Base-by-base conservation (phyloP, 73 alveolate species). In the Blepharisma japonicum region DNA sequence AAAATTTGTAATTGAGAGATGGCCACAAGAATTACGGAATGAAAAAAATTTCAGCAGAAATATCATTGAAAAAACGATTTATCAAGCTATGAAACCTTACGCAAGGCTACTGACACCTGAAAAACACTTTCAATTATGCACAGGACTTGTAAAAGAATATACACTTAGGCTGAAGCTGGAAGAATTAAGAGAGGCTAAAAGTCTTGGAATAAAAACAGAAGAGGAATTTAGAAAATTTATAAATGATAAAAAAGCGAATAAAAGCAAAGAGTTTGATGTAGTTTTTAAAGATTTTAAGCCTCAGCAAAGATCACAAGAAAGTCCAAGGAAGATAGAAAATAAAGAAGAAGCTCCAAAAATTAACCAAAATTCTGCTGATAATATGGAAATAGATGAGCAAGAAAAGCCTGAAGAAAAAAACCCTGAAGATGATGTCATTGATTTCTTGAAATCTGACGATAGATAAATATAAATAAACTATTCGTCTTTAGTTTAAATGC, bases 1-100 rank as follows among this genome's bases (percentile, higher is more conserved):
- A 87, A 83, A 96, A 56, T 96, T 94, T 84, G 97, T 96, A 51
- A 92, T 95, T 79, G 96, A 94, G 55, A 87, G 98, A 91, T n/a
- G 74, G 74, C 74, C 74, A 9, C 11, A 14, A 18, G 74, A 61
- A 61, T 47, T 55, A 72, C 46, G 90, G 77, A 18, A 76, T 80
- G 27, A 70, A 45, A 56, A 84, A 81, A n/a, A 49, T 27, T 32
- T 21, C 42, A 82, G 48, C 39, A n/a, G 32, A 68, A 82, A 46
- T 74, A 79, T 55, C 47, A 61, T 61, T 20, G 74, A 61, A 42
- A 77, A 82, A 55, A 89, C 81, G 70, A 71, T 74, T 32, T 78
- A 77, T 86, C 85, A 89, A 50, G 80, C 88, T 71, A 77, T 93
- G 94, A 93, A 90, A 80, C 88, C 90, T 8, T 93, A 90, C 84